Evolutionary conservation across 257 asterid species (phyloP), one percentile per base, ranked within the genome.

Genomic region (Fraxinus pennsylvanica): DNA sequence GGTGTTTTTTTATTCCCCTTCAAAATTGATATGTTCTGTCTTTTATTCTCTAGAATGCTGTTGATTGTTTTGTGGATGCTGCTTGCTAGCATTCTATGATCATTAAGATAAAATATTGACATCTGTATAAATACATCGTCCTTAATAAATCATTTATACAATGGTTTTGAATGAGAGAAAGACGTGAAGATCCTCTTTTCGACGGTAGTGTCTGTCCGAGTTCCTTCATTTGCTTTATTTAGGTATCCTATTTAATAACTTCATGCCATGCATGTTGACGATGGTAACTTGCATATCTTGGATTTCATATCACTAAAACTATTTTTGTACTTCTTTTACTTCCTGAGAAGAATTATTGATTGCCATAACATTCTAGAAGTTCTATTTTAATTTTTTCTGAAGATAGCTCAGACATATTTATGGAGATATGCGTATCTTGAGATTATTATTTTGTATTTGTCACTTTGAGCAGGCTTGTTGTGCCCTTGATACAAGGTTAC

Each of bases 401-500:
- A 36, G 68, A 61, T 39, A 59, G 45, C 84, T 69, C 32, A 72
- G 63, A 65, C 17, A 38, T 35, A 83, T 30, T 43, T 63, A 76
- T 30, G 68, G 76, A 81, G 77, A 41, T 68, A 32, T 63, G 38
- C 22, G 25, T 36, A 25, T 79, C 72, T 75, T 33, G 65, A 52
- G 61, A 73, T 74, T 52, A 63, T 86, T 68, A 76, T 59, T 68
- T 61, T 35, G 52, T 79, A 76, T 75, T 86, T 69, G 4, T 71
- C 73, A 79, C 76, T 68, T 68, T 78, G 90, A 78, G 78, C 93
- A 96, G 99, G 99, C 92, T 96, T 80, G 97, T 84, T 74, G 99
- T 89, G 83, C 99, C 99, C 80, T 98, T 96, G 80, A 86, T 96
- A 81, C 99, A 96, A 88, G 99, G 98, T 82, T 96, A 88, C 81